phyloP scores from a whole-genome alignment of 495 filamentous ascomycete genomes.

The Zalerion maritima region DNA sequence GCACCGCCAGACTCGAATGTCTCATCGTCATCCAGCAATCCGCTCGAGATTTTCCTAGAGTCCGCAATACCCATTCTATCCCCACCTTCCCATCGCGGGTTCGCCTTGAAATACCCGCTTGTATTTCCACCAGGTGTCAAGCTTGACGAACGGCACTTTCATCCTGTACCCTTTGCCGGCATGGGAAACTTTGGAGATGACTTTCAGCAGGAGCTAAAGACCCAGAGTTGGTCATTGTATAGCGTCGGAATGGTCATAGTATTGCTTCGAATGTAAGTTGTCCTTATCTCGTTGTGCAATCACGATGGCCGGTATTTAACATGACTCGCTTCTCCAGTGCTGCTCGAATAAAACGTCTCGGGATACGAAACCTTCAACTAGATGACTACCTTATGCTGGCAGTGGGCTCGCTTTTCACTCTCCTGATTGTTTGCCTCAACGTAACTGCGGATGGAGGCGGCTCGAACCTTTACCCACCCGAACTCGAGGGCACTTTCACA shows the following conservation, averaged over 20 bases:
- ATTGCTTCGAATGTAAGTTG: conserved; percentile 2
- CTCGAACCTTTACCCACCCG: conserved; percentile 26
- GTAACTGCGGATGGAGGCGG: conserved; percentile 28
- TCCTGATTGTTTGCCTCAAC: conserved; percentile 27
- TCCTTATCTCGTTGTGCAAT: too few species aligned
- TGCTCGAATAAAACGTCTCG: conserved; percentile 1
- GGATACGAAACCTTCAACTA: conserved; percentile 2
- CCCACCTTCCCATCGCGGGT: too few species aligned
- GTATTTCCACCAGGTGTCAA: too few species aligned
- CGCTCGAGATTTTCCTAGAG: too few species aligned
- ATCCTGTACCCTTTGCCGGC: too few species aligned
- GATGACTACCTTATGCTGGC: conserved; percentile 6
- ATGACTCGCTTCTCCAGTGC: not conserved
- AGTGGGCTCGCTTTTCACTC: too few species aligned
- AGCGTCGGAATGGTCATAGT: conserved; percentile 3
- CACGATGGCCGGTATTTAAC: not conserved
- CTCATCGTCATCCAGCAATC: too few species aligned
- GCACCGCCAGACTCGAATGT: too few species aligned
- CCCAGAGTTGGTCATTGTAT: conserved; percentile 5
- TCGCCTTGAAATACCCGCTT: too few species aligned
- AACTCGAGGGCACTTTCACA: conserved; percentile 21
- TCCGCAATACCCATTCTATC: too few species aligned
- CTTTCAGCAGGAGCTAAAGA: conserved; percentile 1
- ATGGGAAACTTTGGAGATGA: conserved; percentile 5
- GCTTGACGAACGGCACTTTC: too few species aligned